These are phyloP conservation scores for Metschnikowia orientalis DNA, from an alignment of 805 yeast genomes.

Conservation along the genomic window DNA sequence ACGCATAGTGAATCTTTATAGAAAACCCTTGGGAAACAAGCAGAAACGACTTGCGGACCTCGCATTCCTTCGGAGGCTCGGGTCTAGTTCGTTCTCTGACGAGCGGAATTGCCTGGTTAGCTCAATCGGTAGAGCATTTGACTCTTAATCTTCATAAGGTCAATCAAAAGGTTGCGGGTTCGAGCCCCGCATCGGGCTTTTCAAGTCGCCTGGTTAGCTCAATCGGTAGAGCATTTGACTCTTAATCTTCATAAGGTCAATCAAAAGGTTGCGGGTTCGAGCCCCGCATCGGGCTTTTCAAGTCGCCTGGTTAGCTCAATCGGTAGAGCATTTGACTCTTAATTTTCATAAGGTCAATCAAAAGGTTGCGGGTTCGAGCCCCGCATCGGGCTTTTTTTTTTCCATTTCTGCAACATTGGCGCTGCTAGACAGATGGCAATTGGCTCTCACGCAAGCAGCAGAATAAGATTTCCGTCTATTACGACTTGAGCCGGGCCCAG, in stretches of 20 bases:
- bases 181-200: slow-evolving; percentile 29
- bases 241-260: slow-evolving; percentile 19
- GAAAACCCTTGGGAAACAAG: no score
- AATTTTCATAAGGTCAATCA: slow-evolving; percentile 21
- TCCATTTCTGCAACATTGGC: no score
- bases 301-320: slow-evolving; percentile 22
- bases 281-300: slow-evolving; percentile 21
- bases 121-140: slow-evolving; percentile 33
- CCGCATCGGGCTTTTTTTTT: slow-evolving; percentile 22
- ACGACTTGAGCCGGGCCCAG: no score
- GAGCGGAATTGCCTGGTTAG: slow-evolving; percentile 31
- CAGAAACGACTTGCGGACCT: no score
- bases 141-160: slow-evolving; percentile 23
- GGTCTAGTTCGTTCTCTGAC: no score
- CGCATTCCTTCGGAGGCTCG: no score
- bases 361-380: slow-evolving; percentile 25
- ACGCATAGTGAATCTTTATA: no score
- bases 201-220: slow-evolving; percentile 19
- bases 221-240: slow-evolving; percentile 22
- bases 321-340: slow-evolving; percentile 25
- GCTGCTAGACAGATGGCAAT: no score
- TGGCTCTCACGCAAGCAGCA: no score
- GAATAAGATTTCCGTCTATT: no score
- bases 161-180: slow-evolving; percentile 32
- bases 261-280: slow-evolving; percentile 22